Evolutionary conservation across 208 protist genomes (phyloP), one percentile per base, ranked within the genome.

Genomic region (Crithidia bombi): DNA sequence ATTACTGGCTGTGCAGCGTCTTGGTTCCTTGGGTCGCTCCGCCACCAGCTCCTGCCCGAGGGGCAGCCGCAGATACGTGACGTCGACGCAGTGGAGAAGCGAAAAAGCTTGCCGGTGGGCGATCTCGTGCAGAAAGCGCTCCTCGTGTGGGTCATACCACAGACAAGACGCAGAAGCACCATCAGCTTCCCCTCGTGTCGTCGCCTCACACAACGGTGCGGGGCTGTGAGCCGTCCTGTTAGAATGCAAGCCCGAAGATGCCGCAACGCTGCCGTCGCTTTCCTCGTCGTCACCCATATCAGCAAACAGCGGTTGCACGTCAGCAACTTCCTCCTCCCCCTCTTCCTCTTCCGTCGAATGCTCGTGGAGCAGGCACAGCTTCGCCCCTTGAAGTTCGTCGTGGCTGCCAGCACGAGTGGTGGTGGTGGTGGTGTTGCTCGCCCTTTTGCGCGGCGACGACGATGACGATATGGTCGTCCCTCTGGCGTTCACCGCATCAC

Each of bases 81-180:
- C 57, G 43, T 64, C 57, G 43, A 64, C 41, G 43, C 57, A 64
- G 57, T 64, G 57, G 1, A 52, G 57, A 2, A 64, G 57, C 28
- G 49, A 30, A n/a, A 64, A 64, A 9, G 57, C 21, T 26, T 49
- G 26, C 5, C 41, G 57, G 10, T 64, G 57, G 1, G 28, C 43
- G 35, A 51, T 59, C 28, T 64, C 43, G 12, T 19, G 28, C 17
- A 64, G 17, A 38, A 64, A 64, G 15, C 57, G 57, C 28, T 64
- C 57, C 43, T 64, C 57, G 5, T 51, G 38, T 23, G 41, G 57
- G 35, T 64, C 43, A 43, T 52, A 64, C 41, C 3, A 19, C 3
- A 64, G 14, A 11, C 5, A 5, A 7, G 51, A 12, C 6, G 54
- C 30, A 44, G 54, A 35, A 7, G 38, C 21, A 46, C 30, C 25